Conservation (phyloP, 2,329 filamentous ascomycete genomes). For the Aplosporella prunicola region DNA sequence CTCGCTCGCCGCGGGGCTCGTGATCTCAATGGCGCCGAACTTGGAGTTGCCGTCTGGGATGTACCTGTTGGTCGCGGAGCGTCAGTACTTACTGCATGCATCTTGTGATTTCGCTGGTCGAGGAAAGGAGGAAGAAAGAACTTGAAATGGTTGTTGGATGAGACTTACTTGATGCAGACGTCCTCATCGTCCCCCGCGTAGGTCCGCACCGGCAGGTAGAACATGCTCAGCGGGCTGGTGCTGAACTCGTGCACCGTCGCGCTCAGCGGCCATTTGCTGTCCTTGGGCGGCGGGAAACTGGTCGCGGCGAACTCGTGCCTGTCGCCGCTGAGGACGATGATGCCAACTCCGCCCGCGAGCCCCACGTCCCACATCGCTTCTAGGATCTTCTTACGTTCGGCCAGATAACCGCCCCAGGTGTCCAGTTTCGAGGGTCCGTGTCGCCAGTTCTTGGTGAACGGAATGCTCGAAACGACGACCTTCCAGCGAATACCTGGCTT, state of each 20-base stretch:
- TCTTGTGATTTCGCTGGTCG: too few species aligned
- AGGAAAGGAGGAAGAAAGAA: neutral
- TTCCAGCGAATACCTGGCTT: slow-evolving; percentile 83
- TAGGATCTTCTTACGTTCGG: slow-evolving; percentile 68
- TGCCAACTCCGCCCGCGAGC: slow-evolving; percentile 58
- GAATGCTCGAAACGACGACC: slow-evolving; percentile 79
- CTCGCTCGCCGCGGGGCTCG: slow-evolving; percentile 51
- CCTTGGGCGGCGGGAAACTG: slow-evolving; percentile 55
- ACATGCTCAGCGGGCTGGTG: slow-evolving; percentile 84
- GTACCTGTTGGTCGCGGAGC: slow-evolving; percentile 52
- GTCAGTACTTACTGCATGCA: too few species aligned
- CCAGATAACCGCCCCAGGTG: slow-evolving; percentile 88
- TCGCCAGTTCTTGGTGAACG: slow-evolving; percentile 96
- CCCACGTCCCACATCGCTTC: slow-evolving; percentile 89
- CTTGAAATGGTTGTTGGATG: neutral
- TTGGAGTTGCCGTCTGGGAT: slow-evolving; percentile 81
- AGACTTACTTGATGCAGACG: slow-evolving; percentile 67
- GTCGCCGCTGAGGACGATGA: slow-evolving; percentile 81
- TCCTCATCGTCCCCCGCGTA: slow-evolving; percentile 78
- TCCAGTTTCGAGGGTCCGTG: slow-evolving; percentile 64
- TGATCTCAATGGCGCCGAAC: slow-evolving; percentile 75
- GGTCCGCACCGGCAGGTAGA: slow-evolving; percentile 76
- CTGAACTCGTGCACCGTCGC: slow-evolving; percentile 74
- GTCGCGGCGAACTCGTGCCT: slow-evolving; percentile 96
- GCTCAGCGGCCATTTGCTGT: slow-evolving; percentile 42